These are phyloP conservation scores for Lactarius deliciosus DNA, from an alignment of 768 basidiomycete species.

Conservation along the genomic window DNA sequence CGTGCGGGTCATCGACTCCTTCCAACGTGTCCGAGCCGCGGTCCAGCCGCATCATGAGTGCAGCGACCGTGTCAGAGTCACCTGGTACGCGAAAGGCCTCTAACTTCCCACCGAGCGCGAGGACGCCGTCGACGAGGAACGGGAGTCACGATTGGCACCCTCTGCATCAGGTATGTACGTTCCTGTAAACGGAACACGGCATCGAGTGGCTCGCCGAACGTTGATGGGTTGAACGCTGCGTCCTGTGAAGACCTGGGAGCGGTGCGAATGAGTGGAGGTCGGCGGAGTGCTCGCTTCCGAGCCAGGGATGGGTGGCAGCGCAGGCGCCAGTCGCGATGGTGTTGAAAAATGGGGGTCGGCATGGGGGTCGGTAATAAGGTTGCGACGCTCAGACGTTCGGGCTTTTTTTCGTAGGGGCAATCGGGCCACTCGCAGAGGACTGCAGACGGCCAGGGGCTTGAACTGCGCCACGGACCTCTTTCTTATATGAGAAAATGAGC, in stretches of 20 bases:
- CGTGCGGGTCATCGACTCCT: constrained; percentile 86
- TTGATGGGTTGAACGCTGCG: constrained; percentile 93
- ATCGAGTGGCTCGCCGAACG: constrained; percentile 88
- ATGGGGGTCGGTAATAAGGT: constrained; percentile 19
- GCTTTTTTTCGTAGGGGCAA: constrained; percentile 3
- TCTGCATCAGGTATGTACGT: constrained; percentile 79
- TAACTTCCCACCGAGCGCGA: constrained; percentile 81
- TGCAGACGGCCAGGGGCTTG: constrained; percentile 19
- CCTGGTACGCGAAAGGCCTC: constrained; percentile 95
- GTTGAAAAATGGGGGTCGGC: constrained; percentile 28
- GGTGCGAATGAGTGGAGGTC: constrained; percentile 41
- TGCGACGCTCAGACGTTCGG: constrained; percentile 22
- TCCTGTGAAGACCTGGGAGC: constrained; percentile 47
- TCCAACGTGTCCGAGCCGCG: constrained; percentile 89
- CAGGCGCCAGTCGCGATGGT: constrained; percentile 24
- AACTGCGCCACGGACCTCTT: constrained; percentile 26
- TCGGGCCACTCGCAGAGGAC: constrained; percentile 15
- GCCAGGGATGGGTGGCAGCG: constrained; percentile 41
- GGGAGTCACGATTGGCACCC: constrained; percentile 91
- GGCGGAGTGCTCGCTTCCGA: constrained; percentile 65
- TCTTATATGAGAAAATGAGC: constrained; percentile 16
- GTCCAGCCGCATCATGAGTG: constrained; percentile 87
- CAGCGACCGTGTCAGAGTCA: constrained; percentile 83
- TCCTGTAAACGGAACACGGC: constrained; percentile 82
- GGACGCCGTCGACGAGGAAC: constrained; percentile 89